Evolutionary conservation across 2,329 filamentous ascomycete genomes (phyloP), one percentile per base, ranked within the genome.

Genomic region (Xylariales sp.): DNA sequence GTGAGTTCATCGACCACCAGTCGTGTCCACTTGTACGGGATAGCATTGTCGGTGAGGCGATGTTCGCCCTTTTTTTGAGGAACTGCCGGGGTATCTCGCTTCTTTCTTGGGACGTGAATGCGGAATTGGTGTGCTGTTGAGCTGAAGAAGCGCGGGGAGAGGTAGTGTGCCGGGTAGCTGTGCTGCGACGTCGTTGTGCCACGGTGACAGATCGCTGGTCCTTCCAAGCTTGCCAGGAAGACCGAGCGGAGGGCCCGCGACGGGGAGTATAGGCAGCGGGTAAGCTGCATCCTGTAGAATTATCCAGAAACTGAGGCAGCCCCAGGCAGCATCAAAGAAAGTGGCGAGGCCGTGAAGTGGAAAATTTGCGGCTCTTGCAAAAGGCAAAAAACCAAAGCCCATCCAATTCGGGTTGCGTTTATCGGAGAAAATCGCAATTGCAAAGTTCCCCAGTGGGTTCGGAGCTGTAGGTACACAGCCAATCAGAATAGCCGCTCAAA

Each of bases 31-130:
- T 45, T 46, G 51, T 48, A 50, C 1, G 45, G 49, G 36, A 81
- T 80, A 33, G 70, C 66, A 13, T 62, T 47, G 61, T 81, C 65
- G 52, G 62, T 62, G 24, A 62, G 63, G 27, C 8, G n/a, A 16
- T 11, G 21, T 37, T 20, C 17, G 12, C 2, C 15, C n/a, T n/a
- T n/a, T n/a, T n/a, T n/a, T n/a, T n/a, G n/a, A n/a, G n/a, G n/a
- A n/a, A n/a, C n/a, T n/a, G n/a, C n/a, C n/a, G n/a, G n/a, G n/a
- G n/a, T n/a, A n/a, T n/a, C n/a, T n/a, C n/a, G n/a, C n/a, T n/a
- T n/a, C n/a, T n/a, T n/a, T n/a, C n/a, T n/a, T n/a, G n/a, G n/a
- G n/a, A n/a, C n/a, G 12, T 16, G n/a, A 3, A 15, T 27, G 28
- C 21, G 28, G 20, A 18, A 28, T 40, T 25, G 41, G 16, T 13